Evolutionary conservation across 2,329 filamentous ascomycete genomes (phyloP).

Genomic region (Colletotrichum eremochloae): DNA sequence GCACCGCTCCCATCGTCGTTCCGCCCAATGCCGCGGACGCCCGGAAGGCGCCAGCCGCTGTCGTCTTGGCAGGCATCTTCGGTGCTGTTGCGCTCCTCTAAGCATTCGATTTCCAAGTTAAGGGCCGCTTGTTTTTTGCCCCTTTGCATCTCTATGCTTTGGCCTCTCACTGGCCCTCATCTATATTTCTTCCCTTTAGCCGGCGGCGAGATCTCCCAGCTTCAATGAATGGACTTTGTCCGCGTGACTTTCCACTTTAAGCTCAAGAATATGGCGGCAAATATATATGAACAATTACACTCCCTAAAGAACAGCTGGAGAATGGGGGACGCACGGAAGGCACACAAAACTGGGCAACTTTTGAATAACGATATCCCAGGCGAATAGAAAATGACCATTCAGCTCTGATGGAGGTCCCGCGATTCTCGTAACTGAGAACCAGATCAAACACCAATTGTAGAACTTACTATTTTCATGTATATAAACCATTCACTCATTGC

Average conservation of each 20-base stretch:
- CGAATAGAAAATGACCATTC: background rate
- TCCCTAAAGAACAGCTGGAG: conserved; percentile 22
- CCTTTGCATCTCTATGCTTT: background rate
- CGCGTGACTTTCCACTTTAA: conserved; percentile 24
- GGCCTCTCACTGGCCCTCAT: background rate
- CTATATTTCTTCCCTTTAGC: conserved; percentile 1
- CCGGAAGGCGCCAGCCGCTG: conserved; percentile 52
- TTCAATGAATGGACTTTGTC: conserved; percentile 8
- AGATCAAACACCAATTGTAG: conserved; percentile 6
- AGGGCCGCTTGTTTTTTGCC: background rate
- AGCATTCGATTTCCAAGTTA: conserved; percentile 1
- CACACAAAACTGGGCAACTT: background rate
- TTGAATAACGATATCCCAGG: background rate
- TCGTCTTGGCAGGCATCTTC: conserved; percentile 54
- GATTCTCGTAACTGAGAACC: background rate
- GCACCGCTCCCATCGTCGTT: conserved; percentile 45
- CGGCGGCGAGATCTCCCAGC: background rate
- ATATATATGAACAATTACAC: conserved; percentile 23
- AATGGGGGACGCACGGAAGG: background rate
- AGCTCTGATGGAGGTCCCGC: conserved; percentile 3
- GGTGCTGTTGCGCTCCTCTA: conserved; percentile 56
- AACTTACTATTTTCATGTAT: conserved; percentile 31
- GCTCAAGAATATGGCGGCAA: conserved; percentile 34
- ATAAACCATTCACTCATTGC: conserved; percentile 17
- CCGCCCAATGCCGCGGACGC: conserved; percentile 49